Conservation (phyloP, 225 moss, liverwort and hornwort species). For the Neckera pumila region DNA sequence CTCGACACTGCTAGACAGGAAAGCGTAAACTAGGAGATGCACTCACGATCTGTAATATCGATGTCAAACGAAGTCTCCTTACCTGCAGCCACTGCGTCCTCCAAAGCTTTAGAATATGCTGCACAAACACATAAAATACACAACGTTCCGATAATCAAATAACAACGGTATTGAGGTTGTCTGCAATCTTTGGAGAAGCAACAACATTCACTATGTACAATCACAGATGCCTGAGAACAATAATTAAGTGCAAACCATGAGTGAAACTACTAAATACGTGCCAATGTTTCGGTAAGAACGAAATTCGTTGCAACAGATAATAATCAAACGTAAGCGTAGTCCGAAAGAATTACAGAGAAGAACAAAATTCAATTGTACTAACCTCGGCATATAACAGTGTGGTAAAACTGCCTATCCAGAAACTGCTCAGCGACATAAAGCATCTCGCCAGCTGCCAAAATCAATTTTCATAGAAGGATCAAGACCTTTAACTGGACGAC, state of each 20-base stretch:
- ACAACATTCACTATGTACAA: neutral
- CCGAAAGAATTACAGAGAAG: neutral
- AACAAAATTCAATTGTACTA: neutral
- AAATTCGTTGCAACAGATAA: neutral
- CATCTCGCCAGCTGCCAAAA: conserved; percentile 71
- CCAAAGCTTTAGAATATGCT: conserved; percentile 76
- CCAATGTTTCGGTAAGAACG: neutral
- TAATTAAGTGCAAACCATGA: neutral
- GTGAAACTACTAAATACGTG: neutral
- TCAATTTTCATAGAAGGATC: neutral
- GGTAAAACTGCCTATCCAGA: conserved; percentile 80
- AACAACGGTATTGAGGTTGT: neutral
- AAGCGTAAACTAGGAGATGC: neutral
- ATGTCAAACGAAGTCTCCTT: conserved; percentile 80
- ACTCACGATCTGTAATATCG: conserved; percentile 50
- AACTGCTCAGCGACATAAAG: conserved; percentile 83
- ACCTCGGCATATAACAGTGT: conserved; percentile 82
- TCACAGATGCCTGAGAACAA: neutral
- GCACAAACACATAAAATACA: neutral
- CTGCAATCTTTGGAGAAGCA: neutral
- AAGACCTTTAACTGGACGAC: neutral
- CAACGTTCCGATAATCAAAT: neutral
- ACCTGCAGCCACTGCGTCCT: conserved; percentile 70
- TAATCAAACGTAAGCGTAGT: neutral
- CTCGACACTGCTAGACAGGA: neutral